Conservation (phyloP, 441 rosid species). For the Breynia disticha region DNA sequence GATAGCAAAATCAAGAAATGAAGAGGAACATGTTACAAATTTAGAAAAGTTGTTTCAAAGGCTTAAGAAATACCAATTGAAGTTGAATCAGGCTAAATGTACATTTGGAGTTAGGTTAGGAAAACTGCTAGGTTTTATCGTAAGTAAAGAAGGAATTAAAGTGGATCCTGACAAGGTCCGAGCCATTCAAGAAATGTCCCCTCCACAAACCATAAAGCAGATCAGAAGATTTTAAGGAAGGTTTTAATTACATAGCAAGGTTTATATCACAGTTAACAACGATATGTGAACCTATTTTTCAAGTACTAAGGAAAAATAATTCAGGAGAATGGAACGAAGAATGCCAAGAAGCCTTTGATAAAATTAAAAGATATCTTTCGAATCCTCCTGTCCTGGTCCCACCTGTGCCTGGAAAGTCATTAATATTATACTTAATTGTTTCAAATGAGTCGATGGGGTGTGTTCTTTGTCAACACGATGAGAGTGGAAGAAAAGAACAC, state of each 20-base stretch:
- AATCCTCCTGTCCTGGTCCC: background rate
- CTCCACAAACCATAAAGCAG: background rate
- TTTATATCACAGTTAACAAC: slow-evolving; percentile 1
- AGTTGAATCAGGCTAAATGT: background rate
- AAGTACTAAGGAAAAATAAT: background rate
- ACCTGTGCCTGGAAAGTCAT: background rate
- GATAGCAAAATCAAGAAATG: slow-evolving; percentile 13
- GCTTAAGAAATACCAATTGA: background rate
- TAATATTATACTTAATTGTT: background rate
- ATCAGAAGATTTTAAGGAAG: no score
- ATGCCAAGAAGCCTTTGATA: background rate
- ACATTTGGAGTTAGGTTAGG: background rate
- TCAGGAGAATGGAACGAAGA: background rate
- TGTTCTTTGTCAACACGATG: background rate
- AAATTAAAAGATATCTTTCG: background rate
- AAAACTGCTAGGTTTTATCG: background rate
- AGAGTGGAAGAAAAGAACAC: background rate
- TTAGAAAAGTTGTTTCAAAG: background rate
- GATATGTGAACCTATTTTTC: background rate
- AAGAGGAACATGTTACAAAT: background rate
- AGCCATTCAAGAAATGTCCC: background rate
- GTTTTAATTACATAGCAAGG: no score
- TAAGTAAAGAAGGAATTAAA: background rate
- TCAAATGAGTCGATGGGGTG: background rate
- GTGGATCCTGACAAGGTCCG: background rate